Evolutionary conservation across 2,329 filamentous ascomycete species (phyloP).

Genomic region (Aureobasidium sp.): DNA sequence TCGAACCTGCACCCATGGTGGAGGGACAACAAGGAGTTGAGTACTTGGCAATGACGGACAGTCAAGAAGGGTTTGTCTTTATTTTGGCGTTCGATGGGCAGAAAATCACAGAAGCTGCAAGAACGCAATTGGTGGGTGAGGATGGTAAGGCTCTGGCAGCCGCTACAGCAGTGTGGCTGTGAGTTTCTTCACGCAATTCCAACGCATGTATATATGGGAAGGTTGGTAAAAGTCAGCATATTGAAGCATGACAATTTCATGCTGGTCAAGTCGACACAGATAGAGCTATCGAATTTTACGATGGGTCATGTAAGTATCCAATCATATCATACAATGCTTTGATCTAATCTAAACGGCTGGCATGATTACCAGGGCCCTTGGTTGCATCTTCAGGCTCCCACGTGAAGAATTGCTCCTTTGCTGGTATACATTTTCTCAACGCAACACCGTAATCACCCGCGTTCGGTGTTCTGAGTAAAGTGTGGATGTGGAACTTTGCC

Average conservation of each 20-base stretch:
- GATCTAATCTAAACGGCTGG: conserved; percentile 1
- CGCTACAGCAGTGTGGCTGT: conserved; percentile 31
- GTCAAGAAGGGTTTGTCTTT: conserved; percentile 29
- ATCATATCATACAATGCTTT: not conserved
- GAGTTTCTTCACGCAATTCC: no score
- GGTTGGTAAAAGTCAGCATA: no score
- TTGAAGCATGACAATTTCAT: no score
- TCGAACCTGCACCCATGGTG: conserved; percentile 27
- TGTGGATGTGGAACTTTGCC: conserved; percentile 74
- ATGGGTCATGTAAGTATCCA: no score
- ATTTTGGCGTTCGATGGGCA: conserved; percentile 29
- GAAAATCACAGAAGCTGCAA: conserved; percentile 26
- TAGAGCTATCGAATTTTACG: no score
- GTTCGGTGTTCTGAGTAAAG: conserved; percentile 64
- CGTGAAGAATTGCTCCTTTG: conserved; percentile 16
- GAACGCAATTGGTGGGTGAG: conserved; percentile 26
- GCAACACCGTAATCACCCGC: conserved; percentile 66
- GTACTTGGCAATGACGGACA: conserved; percentile 31
- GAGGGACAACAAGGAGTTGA: conserved; percentile 21
- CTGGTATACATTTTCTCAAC: conserved; percentile 24
- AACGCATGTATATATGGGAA: not conserved
- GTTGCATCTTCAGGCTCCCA: conserved; percentile 17
- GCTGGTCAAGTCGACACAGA: no score
- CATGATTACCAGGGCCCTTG: conserved; percentile 13
- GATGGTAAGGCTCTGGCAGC: conserved; percentile 26